Evolutionary conservation across 345 rosid species (phyloP).

Genomic region (Sisymbrium irio): DNA sequence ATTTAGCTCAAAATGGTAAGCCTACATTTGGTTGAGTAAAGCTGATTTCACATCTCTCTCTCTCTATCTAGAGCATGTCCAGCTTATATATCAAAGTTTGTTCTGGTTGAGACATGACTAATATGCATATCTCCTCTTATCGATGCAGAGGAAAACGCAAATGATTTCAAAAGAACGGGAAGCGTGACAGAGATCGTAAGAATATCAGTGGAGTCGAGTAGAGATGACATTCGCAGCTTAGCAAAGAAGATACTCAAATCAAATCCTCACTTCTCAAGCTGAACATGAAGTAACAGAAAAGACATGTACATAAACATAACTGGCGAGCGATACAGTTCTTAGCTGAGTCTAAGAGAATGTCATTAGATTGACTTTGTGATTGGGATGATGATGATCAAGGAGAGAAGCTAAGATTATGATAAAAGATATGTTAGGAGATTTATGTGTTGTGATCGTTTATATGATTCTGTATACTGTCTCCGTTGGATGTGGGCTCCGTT

Average conservation of each 20-base stretch:
- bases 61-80: background rate
- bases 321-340: slow-evolving; percentile 19
- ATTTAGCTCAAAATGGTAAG: slow-evolving; percentile 89
- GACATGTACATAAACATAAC: slow-evolving; percentile 36
- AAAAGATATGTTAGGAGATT: background rate
- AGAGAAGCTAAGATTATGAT: slow-evolving; percentile 12
- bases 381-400: background rate
- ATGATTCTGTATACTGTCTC: background rate
- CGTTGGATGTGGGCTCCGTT: slow-evolving; percentile 7
- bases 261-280: slow-evolving; percentile 42
- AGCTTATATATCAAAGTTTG: background rate
- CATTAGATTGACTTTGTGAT: slow-evolving; percentile 29
- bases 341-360: slow-evolving; percentile 18
- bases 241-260: slow-evolving; percentile 76
- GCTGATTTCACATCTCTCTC: background rate
- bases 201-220: slow-evolving; percentile 69
- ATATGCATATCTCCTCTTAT: background rate
- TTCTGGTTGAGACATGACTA: background rate
- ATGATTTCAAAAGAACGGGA: slow-evolving; percentile 59
- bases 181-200: slow-evolving; percentile 58
- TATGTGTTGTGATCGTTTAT: slow-evolving; percentile 6
- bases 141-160: slow-evolving; percentile 63
- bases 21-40: background rate
- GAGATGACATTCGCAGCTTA: slow-evolving; percentile 85
- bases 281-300: slow-evolving; percentile 12